Percentiles rank a stretch among this genome's conserved stretches.
These are phyloP conservation scores for Pleurostoma richardsiae DNA, from an alignment of 2,329 filamentous ascomycete species.

Conservation along the genomic window DNA sequence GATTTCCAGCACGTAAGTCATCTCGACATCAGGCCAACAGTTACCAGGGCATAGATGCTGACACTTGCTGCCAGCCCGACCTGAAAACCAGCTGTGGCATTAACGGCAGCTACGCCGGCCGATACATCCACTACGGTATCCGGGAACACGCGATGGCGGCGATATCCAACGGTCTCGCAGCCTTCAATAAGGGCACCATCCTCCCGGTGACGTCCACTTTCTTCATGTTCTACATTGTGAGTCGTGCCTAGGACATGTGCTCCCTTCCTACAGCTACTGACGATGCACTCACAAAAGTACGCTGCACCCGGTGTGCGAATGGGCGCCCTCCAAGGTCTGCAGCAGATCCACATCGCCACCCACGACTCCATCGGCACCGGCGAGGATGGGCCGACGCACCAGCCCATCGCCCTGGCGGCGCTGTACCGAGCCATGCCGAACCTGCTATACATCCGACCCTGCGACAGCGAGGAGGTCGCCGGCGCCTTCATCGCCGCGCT, in stretches of 20 bases:
- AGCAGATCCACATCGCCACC: slow-evolving; percentile 46
- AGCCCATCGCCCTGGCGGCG: slow-evolving; percentile 45
- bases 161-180: slow-evolving; percentile 54
- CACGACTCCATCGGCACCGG: slow-evolving; percentile 50
- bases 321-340: slow-evolving; percentile 43
- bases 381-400: slow-evolving; percentile 51
- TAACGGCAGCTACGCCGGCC: slow-evolving; percentile 43
- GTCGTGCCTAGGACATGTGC: too few species aligned
- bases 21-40: background rate
- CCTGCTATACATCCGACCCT: slow-evolving; percentile 45
- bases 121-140: slow-evolving; percentile 56
- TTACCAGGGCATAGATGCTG: background rate
- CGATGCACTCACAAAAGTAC: slow-evolving; percentile 6
- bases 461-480: slow-evolving; percentile 45
- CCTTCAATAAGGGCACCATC: slow-evolving; percentile 43
- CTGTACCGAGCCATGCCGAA: slow-evolving; percentile 52
- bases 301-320: slow-evolving; percentile 47
- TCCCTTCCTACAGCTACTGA: too few species aligned
- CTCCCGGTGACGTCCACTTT: slow-evolving; percentile 49
- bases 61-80: slow-evolving; percentile 8
- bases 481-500: slow-evolving; percentile 38
- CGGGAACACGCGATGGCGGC: slow-evolving; percentile 58
- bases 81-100: slow-evolving; percentile 14
- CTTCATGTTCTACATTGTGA: slow-evolving; percentile 50
- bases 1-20: slow-evolving; percentile 42